Conservation (phyloP, 805 yeast genomes). For the Wickerhamomyces hampshirensis region DNA sequence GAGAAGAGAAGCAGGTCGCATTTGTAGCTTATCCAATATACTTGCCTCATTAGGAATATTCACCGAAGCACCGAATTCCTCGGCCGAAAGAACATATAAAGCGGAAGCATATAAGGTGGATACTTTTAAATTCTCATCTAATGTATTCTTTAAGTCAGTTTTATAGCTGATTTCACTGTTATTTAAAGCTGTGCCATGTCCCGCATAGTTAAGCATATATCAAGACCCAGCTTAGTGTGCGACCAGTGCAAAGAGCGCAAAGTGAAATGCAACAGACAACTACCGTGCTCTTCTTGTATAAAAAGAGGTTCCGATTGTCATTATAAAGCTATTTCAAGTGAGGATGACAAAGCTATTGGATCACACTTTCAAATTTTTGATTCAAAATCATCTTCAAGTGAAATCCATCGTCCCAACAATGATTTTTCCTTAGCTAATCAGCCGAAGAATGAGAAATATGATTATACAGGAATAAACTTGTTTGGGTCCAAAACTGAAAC, state of each 20-base stretch:
- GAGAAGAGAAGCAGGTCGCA: too few relatives aligned
- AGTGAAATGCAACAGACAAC: slow-evolving; percentile 6
- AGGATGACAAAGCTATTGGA: neutral
- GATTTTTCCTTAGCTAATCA: too few relatives aligned
- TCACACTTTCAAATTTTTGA: neutral
- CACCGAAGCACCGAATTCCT: too few relatives aligned
- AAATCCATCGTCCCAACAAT: neutral
- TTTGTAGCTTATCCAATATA: too few relatives aligned
- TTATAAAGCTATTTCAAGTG: neutral
- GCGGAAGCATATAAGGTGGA: too few relatives aligned
- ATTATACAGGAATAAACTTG: slow-evolving; percentile 5
- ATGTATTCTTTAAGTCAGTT: too few relatives aligned
- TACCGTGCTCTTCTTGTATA: slow-evolving; percentile 6
- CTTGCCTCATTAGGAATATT: too few relatives aligned
- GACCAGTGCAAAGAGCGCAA: slow-evolving; percentile 3
- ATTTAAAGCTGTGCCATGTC: too few relatives aligned
- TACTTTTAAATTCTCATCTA: too few relatives aligned
- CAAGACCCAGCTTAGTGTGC: slow-evolving; percentile 5
- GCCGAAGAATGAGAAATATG: too few relatives aligned
- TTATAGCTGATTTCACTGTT: too few relatives aligned
- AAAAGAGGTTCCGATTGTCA: slow-evolving; percentile 3
- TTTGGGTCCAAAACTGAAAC: slow-evolving; percentile 2
- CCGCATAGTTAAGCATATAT: neutral
- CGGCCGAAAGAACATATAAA: too few relatives aligned
- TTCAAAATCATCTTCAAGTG: neutral